Percentiles rank a stretch among this genome's conserved stretches.
phyloP scores from a whole-genome alignment of 768 basidiomycete genomes.

The Boletus eberwhitei region DNA sequence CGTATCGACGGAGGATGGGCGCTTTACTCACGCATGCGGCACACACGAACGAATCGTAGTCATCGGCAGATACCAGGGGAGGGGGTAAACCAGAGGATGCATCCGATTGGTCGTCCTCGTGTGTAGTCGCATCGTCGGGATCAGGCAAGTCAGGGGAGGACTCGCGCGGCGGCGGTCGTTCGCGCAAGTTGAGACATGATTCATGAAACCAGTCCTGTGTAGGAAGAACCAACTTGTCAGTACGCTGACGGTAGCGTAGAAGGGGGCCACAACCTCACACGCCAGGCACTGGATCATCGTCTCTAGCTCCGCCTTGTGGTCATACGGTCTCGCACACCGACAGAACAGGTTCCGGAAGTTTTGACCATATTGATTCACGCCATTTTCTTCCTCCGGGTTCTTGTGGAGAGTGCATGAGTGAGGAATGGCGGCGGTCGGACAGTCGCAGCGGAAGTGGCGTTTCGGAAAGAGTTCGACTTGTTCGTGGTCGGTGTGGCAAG shows the following conservation, averaged over 20 bases:
- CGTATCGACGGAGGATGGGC: slow-evolving; percentile 53
- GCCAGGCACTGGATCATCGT: slow-evolving; percentile 87
- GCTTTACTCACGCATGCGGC: slow-evolving; percentile 60
- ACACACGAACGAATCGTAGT: slow-evolving; percentile 79
- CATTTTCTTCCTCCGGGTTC: slow-evolving; percentile 51
- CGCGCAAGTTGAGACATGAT: slow-evolving; percentile 79
- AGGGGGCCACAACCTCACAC: slow-evolving; percentile 58
- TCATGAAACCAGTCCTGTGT: slow-evolving; percentile 87
- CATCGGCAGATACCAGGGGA: slow-evolving; percentile 59
- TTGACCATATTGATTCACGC: slow-evolving; percentile 61
- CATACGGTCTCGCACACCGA: slow-evolving; percentile 69
- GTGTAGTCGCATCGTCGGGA: slow-evolving; percentile 6
- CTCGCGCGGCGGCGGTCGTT: slow-evolving; percentile 52
- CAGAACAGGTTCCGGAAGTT: slow-evolving; percentile 75
- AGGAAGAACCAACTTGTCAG: slow-evolving; percentile 4
- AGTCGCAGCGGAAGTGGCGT: slow-evolving; percentile 79
- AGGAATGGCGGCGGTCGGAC: slow-evolving; percentile 62
- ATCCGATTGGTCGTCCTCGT: slow-evolving; percentile 55
- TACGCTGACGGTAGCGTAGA: neutral
- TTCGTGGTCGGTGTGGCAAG: slow-evolving; percentile 84
- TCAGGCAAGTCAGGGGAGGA: slow-evolving; percentile 28
- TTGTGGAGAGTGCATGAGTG: slow-evolving; percentile 66
- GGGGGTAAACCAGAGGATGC: slow-evolving; percentile 64
- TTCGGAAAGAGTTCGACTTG: slow-evolving; percentile 88
- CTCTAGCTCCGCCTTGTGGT: slow-evolving; percentile 69